A percentile compares a stretch with the other conserved stretches of the same genome.
phyloP scores from a whole-genome alignment of 2,329 filamentous ascomycete genomes.

The Talaromyces sp. region DNA sequence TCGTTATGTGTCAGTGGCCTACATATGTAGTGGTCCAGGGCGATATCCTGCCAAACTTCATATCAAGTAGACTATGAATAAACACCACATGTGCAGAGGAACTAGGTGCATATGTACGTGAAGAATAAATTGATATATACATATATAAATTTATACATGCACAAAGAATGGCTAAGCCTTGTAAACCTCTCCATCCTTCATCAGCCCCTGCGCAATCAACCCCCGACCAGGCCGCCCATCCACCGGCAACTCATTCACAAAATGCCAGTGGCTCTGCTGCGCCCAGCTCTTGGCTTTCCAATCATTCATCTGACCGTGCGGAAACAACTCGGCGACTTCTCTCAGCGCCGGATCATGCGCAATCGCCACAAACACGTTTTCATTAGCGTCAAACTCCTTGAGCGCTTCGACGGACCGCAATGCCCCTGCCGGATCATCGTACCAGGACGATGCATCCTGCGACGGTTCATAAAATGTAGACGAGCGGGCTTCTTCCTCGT shows the following conservation, averaged over 20 bases:
- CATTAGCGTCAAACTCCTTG: constrained; percentile 22
- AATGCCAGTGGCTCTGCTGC: constrained; percentile 18
- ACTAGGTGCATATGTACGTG: too few relatives aligned
- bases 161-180: not conserved
- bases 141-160: not conserved
- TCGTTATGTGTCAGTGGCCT: too few relatives aligned
- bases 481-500: constrained; percentile 16
- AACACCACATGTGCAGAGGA: too few relatives aligned
- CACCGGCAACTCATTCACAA: constrained; percentile 19
- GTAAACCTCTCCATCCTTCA: constrained; percentile 5
- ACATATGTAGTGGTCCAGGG: too few relatives aligned
- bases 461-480: constrained; percentile 16
- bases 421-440: constrained; percentile 17
- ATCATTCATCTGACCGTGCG: constrained; percentile 21
- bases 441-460: constrained; percentile 14
- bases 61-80: too few relatives aligned
- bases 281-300: constrained; percentile 26
- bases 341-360: constrained; percentile 24
- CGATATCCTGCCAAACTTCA: too few relatives aligned
- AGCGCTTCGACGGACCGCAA: constrained; percentile 21
- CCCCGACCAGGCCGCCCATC: constrained; percentile 6
- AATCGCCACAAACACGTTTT: constrained; percentile 25
- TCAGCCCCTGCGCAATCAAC: constrained; percentile 4
- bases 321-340: constrained; percentile 19
- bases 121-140: not conserved